phyloP scores from a whole-genome alignment of 371 early-diverging fungal genomes.

The Apophysomyces elegans region DNA sequence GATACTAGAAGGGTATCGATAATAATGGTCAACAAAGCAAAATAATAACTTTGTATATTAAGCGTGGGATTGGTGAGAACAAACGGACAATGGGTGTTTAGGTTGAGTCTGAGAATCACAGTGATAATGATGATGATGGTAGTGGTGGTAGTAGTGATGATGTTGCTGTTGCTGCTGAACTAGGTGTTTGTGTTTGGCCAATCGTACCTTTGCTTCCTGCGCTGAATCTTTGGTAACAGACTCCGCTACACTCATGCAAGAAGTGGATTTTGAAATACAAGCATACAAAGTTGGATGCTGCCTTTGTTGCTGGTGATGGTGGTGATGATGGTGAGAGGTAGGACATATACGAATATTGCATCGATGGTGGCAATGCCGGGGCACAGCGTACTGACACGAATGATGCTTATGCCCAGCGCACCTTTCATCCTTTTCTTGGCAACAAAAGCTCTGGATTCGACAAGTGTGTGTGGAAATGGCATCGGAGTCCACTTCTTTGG shows the following conservation, averaged over 20 bases:
- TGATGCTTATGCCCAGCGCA: not conserved
- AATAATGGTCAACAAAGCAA: too few relatives aligned
- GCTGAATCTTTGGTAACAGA: slow-evolving; percentile 4
- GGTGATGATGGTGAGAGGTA: not conserved
- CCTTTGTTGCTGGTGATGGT: not conserved
- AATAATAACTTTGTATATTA: not conserved
- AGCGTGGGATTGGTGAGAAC: not conserved
- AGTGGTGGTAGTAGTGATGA: not conserved
- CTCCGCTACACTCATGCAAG: not conserved
- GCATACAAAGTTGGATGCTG: not conserved
- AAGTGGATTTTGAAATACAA: not conserved
- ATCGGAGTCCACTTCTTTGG: not conserved
- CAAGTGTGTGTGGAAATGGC: not conserved
- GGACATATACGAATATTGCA: not conserved
- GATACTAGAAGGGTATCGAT: too few relatives aligned
- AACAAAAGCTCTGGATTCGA: not conserved
- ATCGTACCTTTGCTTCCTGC: slow-evolving; percentile 1
- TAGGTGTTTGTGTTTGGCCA: not conserved
- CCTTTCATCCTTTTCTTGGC: not conserved
- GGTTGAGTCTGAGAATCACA: not conserved
- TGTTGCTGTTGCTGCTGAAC: not conserved
- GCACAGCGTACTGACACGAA: not conserved
- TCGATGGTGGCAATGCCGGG: not conserved
- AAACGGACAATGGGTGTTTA: not conserved
- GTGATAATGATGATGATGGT: slow-evolving; percentile 5